Evolutionary conservation across 1,284 basidiomycete species (phyloP).

Genomic region (Polyporus tsugae): DNA sequence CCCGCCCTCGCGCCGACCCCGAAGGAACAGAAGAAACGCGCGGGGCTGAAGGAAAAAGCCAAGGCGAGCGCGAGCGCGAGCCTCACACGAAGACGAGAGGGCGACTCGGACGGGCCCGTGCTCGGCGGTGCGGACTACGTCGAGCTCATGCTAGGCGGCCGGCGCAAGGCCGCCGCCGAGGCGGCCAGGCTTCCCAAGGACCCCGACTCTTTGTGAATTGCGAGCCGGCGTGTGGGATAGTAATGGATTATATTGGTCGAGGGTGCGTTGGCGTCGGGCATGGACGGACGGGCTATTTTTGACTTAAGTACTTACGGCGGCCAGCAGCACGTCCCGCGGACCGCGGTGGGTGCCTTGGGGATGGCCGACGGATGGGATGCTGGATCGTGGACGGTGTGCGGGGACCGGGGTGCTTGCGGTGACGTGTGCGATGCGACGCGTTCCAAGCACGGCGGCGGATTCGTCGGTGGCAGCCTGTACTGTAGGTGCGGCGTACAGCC

Average conservation of each 20-base stretch:
- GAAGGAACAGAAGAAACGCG: conserved; percentile 51
- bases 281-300: neutral
- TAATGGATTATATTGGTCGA: too few species aligned
- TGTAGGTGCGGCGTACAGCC: too few species aligned
- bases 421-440: neutral
- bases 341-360: conserved; percentile 14
- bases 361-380: neutral
- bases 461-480: neutral
- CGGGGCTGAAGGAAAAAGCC: conserved; percentile 49
- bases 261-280: neutral
- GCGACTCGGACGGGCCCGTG: conserved; percentile 49
- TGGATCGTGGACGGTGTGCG: neutral
- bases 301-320: too few species aligned
- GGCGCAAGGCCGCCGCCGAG: conserved; percentile 68
- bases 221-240: neutral
- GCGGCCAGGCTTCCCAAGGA: conserved; percentile 61
- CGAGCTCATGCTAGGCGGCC: conserved; percentile 71
- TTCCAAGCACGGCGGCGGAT: neutral
- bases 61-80: conserved; percentile 35
- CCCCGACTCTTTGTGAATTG: conserved; percentile 12
- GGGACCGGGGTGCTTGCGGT: neutral
- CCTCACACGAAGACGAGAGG: conserved; percentile 37
- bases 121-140: conserved; percentile 83
- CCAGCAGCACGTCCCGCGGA: too few species aligned
- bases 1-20: too few species aligned